Percentiles rank a stretch among this genome's conserved stretches.
phyloP scores from a whole-genome alignment of 2,329 filamentous ascomycete genomes.

The Sclerotiophoma versabilis region DNA sequence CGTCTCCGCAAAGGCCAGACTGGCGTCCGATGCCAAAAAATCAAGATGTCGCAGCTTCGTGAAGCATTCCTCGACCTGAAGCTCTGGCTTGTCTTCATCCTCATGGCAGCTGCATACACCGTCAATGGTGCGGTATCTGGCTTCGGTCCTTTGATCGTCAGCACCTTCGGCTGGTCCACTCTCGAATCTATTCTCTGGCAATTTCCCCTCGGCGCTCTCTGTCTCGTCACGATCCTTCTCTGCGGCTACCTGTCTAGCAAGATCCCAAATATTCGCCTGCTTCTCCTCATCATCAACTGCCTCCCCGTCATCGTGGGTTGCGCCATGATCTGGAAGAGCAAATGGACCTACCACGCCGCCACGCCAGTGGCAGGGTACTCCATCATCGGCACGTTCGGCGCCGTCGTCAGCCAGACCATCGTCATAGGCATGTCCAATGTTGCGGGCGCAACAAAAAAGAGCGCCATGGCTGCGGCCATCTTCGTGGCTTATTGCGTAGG shows the following conservation, averaged over 20 bases:
- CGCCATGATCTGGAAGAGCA: slow-evolving; percentile 74
- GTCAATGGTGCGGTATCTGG: slow-evolving; percentile 54
- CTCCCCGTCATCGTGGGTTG: slow-evolving; percentile 78
- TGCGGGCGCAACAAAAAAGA: slow-evolving; percentile 79
- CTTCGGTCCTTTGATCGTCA: slow-evolving; percentile 49
- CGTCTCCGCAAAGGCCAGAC: slow-evolving; percentile 57
- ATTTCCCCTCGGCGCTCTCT: slow-evolving; percentile 75
- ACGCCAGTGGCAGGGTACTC: slow-evolving; percentile 74
- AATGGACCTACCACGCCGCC: slow-evolving; percentile 68
- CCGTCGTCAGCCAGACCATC: slow-evolving; percentile 70
- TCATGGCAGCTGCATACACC: slow-evolving; percentile 64
- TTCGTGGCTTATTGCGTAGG: slow-evolving; percentile 79
- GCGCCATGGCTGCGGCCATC: slow-evolving; percentile 74
- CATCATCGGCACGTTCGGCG: slow-evolving; percentile 75
- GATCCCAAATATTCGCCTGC: slow-evolving; percentile 68
- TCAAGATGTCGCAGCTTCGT: slow-evolving; percentile 60
- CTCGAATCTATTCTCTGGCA: slow-evolving; percentile 62
- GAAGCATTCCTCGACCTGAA: slow-evolving; percentile 58
- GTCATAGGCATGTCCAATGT: slow-evolving; percentile 71
- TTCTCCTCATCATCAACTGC: slow-evolving; percentile 70
- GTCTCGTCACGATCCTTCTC: slow-evolving; percentile 69
- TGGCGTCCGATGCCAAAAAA: slow-evolving; percentile 60
- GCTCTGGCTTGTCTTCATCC: slow-evolving; percentile 50
- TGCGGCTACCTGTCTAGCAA: slow-evolving; percentile 70
- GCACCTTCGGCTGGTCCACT: slow-evolving; percentile 53